These are phyloP conservation scores for Grigorovia yakushimaensis DNA, from an alignment of 805 yeast species.

Conservation along the genomic window DNA sequence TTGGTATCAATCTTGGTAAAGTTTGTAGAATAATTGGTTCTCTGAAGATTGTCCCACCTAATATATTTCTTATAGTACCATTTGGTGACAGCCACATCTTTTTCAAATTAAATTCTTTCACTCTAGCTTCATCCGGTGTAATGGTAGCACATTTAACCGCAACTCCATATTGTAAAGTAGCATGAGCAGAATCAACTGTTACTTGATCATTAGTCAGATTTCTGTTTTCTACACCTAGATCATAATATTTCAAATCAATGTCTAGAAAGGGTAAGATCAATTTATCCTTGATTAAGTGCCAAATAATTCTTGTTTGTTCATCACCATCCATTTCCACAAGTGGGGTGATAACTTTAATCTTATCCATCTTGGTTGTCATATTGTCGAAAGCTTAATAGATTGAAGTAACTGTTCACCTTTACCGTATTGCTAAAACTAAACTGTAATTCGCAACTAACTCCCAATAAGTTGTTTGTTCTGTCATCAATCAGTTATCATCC, in stretches of 20 bases:
- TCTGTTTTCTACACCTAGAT: conserved; percentile 76
- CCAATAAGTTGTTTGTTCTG: too few species aligned
- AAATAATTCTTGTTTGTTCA: conserved; percentile 94
- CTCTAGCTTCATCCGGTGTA: conserved; percentile 97
- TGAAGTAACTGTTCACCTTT: background rate
- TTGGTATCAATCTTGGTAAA: conserved; percentile 81
- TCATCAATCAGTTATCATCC: too few species aligned
- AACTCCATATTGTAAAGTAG: conserved; percentile 79
- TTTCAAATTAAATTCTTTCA: conserved; percentile 79
- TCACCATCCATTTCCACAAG: conserved; percentile 97
- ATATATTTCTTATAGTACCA: conserved; percentile 90
- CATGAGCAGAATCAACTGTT: conserved; percentile 82
- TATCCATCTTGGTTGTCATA: conserved; percentile 17
- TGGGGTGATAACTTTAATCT: conserved; percentile 76
- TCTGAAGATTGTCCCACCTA: conserved; percentile 95
- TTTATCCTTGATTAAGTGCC: conserved; percentile 83
- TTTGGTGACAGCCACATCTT: conserved; percentile 98
- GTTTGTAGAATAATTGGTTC: conserved; percentile 88
- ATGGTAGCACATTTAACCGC: conserved; percentile 97
- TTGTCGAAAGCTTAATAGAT: background rate
- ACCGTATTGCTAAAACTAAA: background rate
- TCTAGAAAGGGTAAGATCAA: conserved; percentile 78
- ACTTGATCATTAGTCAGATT: conserved; percentile 84
- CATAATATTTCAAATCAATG: conserved; percentile 84
- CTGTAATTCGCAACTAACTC: too few species aligned